These are phyloP conservation scores for Cyclotella baltica DNA, from an alignment of 108 stramenopile species.

Conservation along the genomic window DNA sequence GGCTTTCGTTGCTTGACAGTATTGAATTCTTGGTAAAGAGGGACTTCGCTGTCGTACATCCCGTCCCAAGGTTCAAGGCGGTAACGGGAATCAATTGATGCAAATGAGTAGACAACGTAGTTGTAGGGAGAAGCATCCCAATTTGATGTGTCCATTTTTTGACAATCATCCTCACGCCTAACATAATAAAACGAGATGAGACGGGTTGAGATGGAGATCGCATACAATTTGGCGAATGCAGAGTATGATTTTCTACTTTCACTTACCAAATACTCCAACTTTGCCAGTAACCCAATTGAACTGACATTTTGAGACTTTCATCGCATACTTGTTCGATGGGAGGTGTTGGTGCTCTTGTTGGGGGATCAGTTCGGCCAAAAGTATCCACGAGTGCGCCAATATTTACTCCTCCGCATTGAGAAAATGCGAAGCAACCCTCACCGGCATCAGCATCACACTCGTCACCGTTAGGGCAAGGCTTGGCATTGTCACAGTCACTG, in stretches of 20 bases:
- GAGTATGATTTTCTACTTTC: background rate
- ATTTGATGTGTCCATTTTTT: slow-evolving; percentile 44
- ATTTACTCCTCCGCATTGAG: slow-evolving; percentile 45
- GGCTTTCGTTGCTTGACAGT: slow-evolving; percentile 48
- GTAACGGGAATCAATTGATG: slow-evolving; percentile 48
- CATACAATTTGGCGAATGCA: background rate
- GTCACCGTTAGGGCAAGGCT: slow-evolving; percentile 44
- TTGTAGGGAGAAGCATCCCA: slow-evolving; percentile 49
- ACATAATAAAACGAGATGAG: background rate
- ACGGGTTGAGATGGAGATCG: background rate
- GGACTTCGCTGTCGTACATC: slow-evolving; percentile 50
- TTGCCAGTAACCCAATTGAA: slow-evolving; percentile 59
- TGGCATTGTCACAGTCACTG: slow-evolving; percentile 44
- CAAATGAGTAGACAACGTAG: slow-evolving; percentile 57
- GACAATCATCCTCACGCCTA: slow-evolving; percentile 52
- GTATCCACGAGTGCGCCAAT: slow-evolving; percentile 37
- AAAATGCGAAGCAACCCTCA: slow-evolving; percentile 50
- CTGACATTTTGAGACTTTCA: slow-evolving; percentile 44
- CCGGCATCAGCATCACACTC: slow-evolving; percentile 32
- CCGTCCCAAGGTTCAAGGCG: slow-evolving; percentile 55
- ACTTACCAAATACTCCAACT: slow-evolving; percentile 59
- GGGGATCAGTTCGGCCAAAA: slow-evolving; percentile 49
- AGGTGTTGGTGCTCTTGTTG: slow-evolving; percentile 48
- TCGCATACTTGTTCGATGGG: slow-evolving; percentile 51
- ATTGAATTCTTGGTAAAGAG: slow-evolving; percentile 56